Conservation (phyloP, 2,329 filamentous ascomycete genomes). For the Polychaeton citri region DNA sequence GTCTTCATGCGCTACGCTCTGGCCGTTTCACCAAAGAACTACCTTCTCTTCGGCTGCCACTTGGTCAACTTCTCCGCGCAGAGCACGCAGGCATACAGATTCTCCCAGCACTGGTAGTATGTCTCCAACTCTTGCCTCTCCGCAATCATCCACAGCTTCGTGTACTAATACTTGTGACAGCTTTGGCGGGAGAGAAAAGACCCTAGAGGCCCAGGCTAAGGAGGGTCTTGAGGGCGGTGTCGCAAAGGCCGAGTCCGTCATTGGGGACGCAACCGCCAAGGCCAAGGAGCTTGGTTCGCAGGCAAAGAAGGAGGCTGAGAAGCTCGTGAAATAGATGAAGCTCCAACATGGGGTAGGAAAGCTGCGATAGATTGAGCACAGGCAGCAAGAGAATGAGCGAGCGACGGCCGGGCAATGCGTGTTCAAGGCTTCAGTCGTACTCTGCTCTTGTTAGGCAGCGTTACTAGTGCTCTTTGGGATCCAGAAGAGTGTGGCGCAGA, state of each 20-base stretch:
- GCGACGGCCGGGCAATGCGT: too few species aligned
- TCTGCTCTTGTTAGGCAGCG: too few species aligned
- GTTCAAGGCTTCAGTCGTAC: too few species aligned
- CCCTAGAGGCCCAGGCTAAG: constrained; percentile 24
- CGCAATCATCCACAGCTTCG: neutral
- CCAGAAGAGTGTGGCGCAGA: too few species aligned
- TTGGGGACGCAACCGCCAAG: neutral
- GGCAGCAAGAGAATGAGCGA: too few species aligned
- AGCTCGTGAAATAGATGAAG: neutral
- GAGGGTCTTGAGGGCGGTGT: constrained; percentile 13
- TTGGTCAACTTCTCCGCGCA: constrained; percentile 51
- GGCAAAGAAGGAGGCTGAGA: neutral
- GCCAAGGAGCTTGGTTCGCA: neutral
- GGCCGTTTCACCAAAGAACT: constrained; percentile 50
- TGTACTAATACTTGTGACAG: neutral
- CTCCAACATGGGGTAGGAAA: too few species aligned
- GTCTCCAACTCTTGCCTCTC: constrained; percentile 6
- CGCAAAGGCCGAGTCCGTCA: neutral
- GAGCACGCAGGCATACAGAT: constrained; percentile 48
- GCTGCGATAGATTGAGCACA: too few species aligned
- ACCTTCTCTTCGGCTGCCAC: constrained; percentile 56
- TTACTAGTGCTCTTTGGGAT: too few species aligned
- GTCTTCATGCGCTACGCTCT: constrained; percentile 56
- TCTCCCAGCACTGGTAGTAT: constrained; percentile 45
- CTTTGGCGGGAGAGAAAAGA: constrained; percentile 31